These are phyloP conservation scores for Yamadazyma kitorensis DNA, from an alignment of 805 yeast genomes.

Conservation along the genomic window DNA sequence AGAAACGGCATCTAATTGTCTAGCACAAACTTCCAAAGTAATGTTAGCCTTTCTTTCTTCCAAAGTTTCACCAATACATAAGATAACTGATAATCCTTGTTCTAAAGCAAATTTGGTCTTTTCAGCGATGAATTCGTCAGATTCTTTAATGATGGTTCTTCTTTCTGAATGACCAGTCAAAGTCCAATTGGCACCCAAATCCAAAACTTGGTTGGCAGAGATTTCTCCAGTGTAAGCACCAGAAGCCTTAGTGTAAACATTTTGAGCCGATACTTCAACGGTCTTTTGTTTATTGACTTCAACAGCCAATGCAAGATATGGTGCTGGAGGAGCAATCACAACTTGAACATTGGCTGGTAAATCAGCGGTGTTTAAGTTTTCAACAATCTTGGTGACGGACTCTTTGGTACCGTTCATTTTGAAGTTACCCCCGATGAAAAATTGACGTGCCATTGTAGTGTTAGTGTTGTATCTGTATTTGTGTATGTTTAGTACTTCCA, in stretches of 20 bases:
- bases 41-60: conserved; percentile 90
- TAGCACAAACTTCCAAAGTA: conserved; percentile 82
- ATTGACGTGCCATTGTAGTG: conserved; percentile 69
- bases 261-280: conserved; percentile 87
- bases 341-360: conserved; percentile 83
- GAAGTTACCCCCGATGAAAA: conserved; percentile 99
- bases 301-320: conserved; percentile 79
- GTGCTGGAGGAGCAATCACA: conserved; percentile 94
- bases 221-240: conserved; percentile 99
- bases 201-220: conserved; percentile 84
- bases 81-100: conserved; percentile 83
- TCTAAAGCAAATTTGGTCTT: conserved; percentile 94
- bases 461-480: conserved; percentile 10
- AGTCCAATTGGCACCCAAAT: conserved; percentile 91
- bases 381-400: conserved; percentile 81
- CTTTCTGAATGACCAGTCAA: conserved; percentile 98
- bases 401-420: conserved; percentile 95
- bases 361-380: conserved; percentile 72
- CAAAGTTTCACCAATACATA: conserved; percentile 96
- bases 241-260: conserved; percentile 78
- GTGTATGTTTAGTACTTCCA: background rate
- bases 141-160: conserved; percentile 88
- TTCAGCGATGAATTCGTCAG: conserved; percentile 87
- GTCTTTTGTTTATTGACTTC: conserved; percentile 64
- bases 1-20: conserved; percentile 87